These are phyloP conservation scores for Kwoniella heveanensis DNA, from an alignment of 768 basidiomycete species.

Conservation along the genomic window DNA sequence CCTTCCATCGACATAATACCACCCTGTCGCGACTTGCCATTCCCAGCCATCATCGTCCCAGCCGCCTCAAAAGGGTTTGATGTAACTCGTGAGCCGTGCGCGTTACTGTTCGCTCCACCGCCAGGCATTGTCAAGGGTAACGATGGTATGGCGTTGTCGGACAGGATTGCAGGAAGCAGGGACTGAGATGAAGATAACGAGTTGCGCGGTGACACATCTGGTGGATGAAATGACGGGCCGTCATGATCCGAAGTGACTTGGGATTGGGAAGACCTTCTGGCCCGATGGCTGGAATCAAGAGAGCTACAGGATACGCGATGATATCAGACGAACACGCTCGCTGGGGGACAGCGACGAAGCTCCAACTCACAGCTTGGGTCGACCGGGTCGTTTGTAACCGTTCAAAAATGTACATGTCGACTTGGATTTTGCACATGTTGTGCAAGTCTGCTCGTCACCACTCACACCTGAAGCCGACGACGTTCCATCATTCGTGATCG, in stretches of 20 bases:
- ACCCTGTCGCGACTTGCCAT: not conserved
- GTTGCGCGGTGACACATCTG: not conserved
- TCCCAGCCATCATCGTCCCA: not conserved
- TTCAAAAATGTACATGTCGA: slow-evolving; percentile 3
- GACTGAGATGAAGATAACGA: not conserved
- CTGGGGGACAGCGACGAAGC: no score
- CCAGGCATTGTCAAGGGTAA: not conserved
- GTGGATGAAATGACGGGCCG: not conserved
- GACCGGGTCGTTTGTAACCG: slow-evolving; percentile 1
- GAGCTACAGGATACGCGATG: not conserved
- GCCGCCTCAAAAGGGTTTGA: not conserved
- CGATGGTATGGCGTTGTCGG: not conserved
- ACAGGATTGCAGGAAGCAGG: not conserved
- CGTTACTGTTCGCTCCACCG: no score
- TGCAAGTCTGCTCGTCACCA: not conserved
- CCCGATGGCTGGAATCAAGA: not conserved
- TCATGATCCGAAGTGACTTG: not conserved
- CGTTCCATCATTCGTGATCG: not conserved
- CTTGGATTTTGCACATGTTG: not conserved
- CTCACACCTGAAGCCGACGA: not conserved
- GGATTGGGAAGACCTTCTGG: not conserved
- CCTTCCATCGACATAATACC: not conserved
- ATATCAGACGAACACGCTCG: no score
- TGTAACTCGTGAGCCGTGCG: not conserved
- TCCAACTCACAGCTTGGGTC: slow-evolving; percentile 1